Conservation (phyloP, 768 basidiomycete species). For the Holtermannia corniformis region DNA sequence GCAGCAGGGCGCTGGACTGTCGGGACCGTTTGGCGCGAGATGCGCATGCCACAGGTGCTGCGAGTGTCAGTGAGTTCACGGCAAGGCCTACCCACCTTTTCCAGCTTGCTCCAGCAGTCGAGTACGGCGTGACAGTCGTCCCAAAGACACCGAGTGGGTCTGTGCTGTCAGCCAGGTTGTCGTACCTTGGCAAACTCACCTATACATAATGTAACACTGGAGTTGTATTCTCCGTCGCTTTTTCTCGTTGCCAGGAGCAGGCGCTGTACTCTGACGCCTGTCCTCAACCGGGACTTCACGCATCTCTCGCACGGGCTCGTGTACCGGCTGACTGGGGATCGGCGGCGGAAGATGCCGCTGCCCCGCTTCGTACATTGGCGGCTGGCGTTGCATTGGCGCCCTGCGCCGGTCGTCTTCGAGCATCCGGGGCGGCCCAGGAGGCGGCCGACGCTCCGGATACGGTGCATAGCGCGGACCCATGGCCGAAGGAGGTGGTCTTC, state of each 20-base stretch:
- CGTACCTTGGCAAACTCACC: too few relatives aligned
- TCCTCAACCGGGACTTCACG: too few relatives aligned
- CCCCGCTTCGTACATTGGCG: background rate
- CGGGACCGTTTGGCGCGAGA: background rate
- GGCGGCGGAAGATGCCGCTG: too few relatives aligned
- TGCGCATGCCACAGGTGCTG: background rate
- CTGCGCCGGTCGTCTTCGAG: background rate
- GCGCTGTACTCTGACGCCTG: too few relatives aligned
- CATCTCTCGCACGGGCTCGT: too few relatives aligned
- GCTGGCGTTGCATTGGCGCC: background rate
- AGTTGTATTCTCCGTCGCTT: background rate
- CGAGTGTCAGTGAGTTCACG: background rate
- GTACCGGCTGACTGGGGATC: too few relatives aligned
- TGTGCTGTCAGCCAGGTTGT: too few relatives aligned
- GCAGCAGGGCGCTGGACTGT: conserved; percentile 3
- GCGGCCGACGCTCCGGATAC: background rate
- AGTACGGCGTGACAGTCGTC: conserved; percentile 22
- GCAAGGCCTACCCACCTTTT: conserved; percentile 14
- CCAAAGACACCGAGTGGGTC: conserved; percentile 29
- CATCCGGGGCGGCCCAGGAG: background rate
- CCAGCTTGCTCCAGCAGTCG: conserved; percentile 30
- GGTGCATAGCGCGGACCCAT: background rate
- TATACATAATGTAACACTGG: background rate
- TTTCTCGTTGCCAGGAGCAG: too few relatives aligned
- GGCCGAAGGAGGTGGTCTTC: background rate